Base-by-base conservation (phyloP, 176 grass and related monocot genomes). In the Melocanna baccifera region DNA sequence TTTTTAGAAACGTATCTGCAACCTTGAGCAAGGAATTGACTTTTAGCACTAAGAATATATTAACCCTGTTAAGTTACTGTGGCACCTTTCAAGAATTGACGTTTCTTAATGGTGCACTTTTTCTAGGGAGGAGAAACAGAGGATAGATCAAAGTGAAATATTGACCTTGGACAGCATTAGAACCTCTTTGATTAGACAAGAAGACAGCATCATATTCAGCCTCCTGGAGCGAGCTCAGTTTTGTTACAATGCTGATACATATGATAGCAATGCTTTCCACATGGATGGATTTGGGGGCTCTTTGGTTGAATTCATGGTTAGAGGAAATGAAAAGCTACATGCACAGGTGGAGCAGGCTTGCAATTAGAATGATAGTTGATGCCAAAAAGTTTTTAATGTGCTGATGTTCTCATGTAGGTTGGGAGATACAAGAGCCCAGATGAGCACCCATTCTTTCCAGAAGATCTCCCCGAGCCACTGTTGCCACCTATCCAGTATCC, bases 361-460 rank as follows among this genome's bases (percentile, higher is more conserved):
- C n/a, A 39, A 29, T 58, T 73, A 45, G 5, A 51, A 56, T 64
- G 50, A 16, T 40, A 43, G 43, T 55, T 43, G 51, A 70, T 75
- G 23, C 63, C 25, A 68, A 62, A 46, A 58, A 52, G n/a, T 40
- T 68, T 62, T 14, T 41, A 41, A 79, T 63, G 68, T 88, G 51
- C 69, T 82, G 53, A 46, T 66, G 7, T 77, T 80, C 46, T 12
- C 30, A 78, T 77, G 82, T 88, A 96, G 97, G 93, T 92, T 89
- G 93, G 97, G 55, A 94, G 97, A 87, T 99, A 99, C 72, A 89
- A 94, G 70, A 96, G 97, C 78, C 97, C 97, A 66, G 97, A 99
- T 91, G 97, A 99, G 81, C 91, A 99, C 65, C 88, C 93, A 46
- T 99, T 99, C 88, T 96, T 92, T 92, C 90, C 91, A 57, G 86